phyloP scores from a whole-genome alignment of 805 yeast genomes.

The Yueomyces sinensis region DNA sequence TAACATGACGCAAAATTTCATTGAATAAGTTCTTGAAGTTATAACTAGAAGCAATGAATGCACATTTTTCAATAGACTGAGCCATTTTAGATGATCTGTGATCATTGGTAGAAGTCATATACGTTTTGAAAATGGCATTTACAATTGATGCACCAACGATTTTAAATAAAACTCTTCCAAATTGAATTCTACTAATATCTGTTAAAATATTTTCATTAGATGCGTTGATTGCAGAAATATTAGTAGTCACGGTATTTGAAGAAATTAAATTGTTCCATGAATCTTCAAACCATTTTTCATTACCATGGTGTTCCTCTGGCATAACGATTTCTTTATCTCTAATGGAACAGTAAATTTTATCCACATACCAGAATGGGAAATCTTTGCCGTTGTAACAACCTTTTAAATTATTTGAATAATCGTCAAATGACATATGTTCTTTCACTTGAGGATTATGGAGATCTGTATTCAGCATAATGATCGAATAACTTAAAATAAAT shows the following conservation, averaged over 20 bases:
- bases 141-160: slow-evolving; percentile 51
- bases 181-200: slow-evolving; percentile 30
- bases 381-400: slow-evolving; percentile 65
- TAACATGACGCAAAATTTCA: slow-evolving; percentile 48
- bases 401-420: slow-evolving; percentile 62
- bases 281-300: slow-evolving; percentile 82
- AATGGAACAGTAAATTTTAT: slow-evolving; percentile 66
- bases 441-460: slow-evolving; percentile 82
- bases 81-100: slow-evolving; percentile 77
- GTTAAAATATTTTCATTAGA: slow-evolving; percentile 10
- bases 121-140: slow-evolving; percentile 61
- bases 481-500: slow-evolving; percentile 75
- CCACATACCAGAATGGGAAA: slow-evolving; percentile 74
- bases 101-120: slow-evolving; percentile 83
- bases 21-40: slow-evolving; percentile 45
- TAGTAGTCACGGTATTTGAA: slow-evolving; percentile 21
- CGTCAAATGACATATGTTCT: slow-evolving; percentile 78
- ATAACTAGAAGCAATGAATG: slow-evolving; percentile 59
- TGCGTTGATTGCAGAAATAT: slow-evolving; percentile 11
- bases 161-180: slow-evolving; percentile 62
- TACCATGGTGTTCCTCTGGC: slow-evolving; percentile 94
- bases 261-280: slow-evolving; percentile 59
- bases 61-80: slow-evolving; percentile 76
- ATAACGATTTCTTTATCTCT: slow-evolving; percentile 77
- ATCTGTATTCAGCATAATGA: slow-evolving; percentile 88